Conservation (phyloP, 2,329 filamentous ascomycete genomes). For the Grosmannia serpens region DNA sequence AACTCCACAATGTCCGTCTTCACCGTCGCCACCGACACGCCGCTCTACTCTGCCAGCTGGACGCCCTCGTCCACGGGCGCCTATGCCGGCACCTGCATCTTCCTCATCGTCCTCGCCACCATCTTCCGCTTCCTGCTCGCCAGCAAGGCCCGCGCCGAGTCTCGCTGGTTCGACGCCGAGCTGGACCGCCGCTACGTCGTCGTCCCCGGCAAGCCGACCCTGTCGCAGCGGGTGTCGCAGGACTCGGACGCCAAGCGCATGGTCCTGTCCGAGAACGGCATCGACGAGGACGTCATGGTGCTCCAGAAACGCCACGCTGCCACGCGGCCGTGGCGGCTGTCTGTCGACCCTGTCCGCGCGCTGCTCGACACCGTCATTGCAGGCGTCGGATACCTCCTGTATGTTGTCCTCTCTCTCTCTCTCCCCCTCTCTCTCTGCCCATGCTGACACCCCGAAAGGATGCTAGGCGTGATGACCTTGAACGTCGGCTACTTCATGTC, state of each 20-base stretch:
- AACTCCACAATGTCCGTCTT: slow-evolving; percentile 32
- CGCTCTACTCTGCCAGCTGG: slow-evolving; percentile 56
- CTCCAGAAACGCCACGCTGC: slow-evolving; percentile 45
- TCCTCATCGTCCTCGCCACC: slow-evolving; percentile 66
- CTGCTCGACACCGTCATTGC: slow-evolving; percentile 57
- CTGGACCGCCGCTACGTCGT: slow-evolving; percentile 66
- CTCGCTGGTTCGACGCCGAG: slow-evolving; percentile 58
- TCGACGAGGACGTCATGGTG: slow-evolving; percentile 70
- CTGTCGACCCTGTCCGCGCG: slow-evolving; percentile 65
- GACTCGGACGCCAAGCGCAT: slow-evolving; percentile 53
- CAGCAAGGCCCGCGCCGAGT: slow-evolving; percentile 51
- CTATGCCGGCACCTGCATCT: slow-evolving; percentile 87
- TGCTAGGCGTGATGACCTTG: slow-evolving; percentile 82
- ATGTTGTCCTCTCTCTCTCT: slow-evolving; percentile 29
- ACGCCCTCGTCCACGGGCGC: slow-evolving; percentile 55
- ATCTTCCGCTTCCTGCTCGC: slow-evolving; percentile 62
- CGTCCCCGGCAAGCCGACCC: slow-evolving; percentile 50
- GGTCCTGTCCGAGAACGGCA: slow-evolving; percentile 56
- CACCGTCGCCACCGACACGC: slow-evolving; percentile 38
- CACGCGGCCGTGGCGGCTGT: slow-evolving; percentile 65
- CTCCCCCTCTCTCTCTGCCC: neutral
- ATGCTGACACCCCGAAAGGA: slow-evolving; percentile 38
- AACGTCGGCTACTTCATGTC: slow-evolving; percentile 73
- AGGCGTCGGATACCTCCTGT: slow-evolving; percentile 81
- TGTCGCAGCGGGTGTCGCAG: slow-evolving; percentile 46